Percentiles rank a stretch among this genome's conserved stretches.
These are phyloP conservation scores for Croton laevigatus DNA, from an alignment of 441 rosid species.

Conservation along the genomic window DNA sequence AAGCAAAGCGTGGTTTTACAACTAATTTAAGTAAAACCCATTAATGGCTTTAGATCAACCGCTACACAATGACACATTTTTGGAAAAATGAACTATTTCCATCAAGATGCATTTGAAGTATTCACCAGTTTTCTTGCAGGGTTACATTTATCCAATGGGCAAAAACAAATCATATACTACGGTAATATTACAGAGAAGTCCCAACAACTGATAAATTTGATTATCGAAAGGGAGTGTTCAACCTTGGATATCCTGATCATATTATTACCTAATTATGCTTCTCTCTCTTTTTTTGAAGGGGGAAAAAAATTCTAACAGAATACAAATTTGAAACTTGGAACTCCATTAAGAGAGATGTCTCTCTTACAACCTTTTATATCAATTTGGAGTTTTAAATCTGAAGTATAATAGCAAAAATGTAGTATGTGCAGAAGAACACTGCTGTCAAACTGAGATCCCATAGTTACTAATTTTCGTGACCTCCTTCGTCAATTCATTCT, in stretches of 20 bases:
- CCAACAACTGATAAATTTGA: not conserved
- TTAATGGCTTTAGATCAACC: too few species aligned
- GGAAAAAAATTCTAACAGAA: not conserved
- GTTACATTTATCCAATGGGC: not conserved
- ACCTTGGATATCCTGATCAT: not conserved
- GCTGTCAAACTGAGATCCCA: conserved; percentile 76
- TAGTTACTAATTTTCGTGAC: conserved; percentile 83
- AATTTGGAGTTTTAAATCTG: conserved; percentile 3
- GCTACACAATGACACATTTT: too few species aligned
- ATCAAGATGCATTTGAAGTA: too few species aligned
- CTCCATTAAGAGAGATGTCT: not conserved
- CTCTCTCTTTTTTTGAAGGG: not conserved
- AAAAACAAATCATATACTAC: not conserved
- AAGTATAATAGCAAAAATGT: not conserved
- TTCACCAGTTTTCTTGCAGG: too few species aligned
- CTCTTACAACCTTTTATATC: not conserved
- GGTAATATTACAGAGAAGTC: too few species aligned
- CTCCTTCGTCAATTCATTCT: conserved; percentile 64
- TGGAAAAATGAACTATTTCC: too few species aligned
- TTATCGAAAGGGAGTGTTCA: not conserved
- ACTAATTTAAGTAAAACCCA: too few species aligned
- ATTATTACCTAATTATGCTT: not conserved
- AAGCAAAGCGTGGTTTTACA: too few species aligned
- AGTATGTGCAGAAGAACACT: conserved; percentile 3
- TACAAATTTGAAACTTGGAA: not conserved